Base-by-base conservation (phyloP, 1,139 yeast genomes). In the Blastobotrys aristatus region DNA sequence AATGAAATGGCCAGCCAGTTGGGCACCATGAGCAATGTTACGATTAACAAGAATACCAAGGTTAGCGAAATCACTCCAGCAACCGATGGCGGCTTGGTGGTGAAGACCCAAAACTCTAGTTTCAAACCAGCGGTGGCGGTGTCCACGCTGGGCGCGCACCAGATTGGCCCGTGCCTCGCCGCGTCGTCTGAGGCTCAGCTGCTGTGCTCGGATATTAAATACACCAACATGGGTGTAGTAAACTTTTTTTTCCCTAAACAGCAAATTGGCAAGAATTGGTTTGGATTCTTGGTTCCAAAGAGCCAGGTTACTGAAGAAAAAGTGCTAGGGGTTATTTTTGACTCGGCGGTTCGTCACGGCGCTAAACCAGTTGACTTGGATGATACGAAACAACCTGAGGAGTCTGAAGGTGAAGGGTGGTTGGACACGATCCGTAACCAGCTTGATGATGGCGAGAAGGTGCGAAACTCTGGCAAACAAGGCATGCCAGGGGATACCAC, bases 201-300 rank as follows among this genome's bases (percentile, higher is more conserved):
- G 16, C 33, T 55, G 7, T 48, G 58, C 21, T 44, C 49, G 1
- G 50, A 55, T n/a, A 50, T 65, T 26, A 48, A 54, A 44, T 62
- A 57, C 46, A 55, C 66, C n/a, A 60, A 58, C 20, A 50, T 67
- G 39, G 69, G 67, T 4, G 71, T 68, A 8, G 66, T 68, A 17
- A 66, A 68, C 46, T 58, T 67, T 40, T 57, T 55, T 45, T 57
- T 63, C 40, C 62, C 65, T 2, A 52, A 57, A 14, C 60, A 58
- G 41, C 43, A 53, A 20, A 54, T 64, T 35, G 63, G 63, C 10
- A 52, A 54, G 34, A 61, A 74, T 44, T 96, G 97, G 43, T 92
- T 92, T 71, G 98, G 98, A 1, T 88, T 85, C 58, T 73, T 92
- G 47, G 86, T 88, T 2, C 98, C 98, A 34, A 74, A 67, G 60